phyloP scores from a whole-genome alignment of 805 yeast genomes.

The Cyberlindnera mycetangii region DNA sequence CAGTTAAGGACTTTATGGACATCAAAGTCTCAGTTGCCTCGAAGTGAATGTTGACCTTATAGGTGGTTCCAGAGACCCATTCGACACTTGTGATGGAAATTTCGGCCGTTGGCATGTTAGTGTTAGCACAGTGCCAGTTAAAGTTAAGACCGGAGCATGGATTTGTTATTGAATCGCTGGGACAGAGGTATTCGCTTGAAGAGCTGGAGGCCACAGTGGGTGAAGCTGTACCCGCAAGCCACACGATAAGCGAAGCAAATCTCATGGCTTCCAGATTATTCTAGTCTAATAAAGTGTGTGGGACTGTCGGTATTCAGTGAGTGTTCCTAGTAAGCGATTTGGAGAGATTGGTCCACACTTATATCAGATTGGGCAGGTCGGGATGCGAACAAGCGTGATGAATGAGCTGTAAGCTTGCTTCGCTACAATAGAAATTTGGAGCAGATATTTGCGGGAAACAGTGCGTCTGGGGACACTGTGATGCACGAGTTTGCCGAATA shows the following conservation, averaged over 20 bases:
- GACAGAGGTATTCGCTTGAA: constrained; percentile 6
- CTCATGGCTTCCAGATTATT: no score
- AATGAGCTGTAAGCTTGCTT: no score
- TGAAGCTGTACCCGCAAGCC: background rate
- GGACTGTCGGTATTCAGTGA: no score
- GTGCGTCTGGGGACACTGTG: no score
- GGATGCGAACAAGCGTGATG: background rate
- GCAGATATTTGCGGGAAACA: no score
- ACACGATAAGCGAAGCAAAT: background rate
- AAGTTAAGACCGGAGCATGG: constrained; percentile 17
- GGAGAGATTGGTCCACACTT: background rate
- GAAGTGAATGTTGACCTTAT: constrained; percentile 17
- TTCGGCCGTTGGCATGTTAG: constrained; percentile 15
- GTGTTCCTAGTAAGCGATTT: background rate
- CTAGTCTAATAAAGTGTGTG: no score
- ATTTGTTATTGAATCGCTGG: constrained; percentile 1
- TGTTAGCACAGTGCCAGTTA: constrained; percentile 9
- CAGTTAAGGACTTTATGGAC: constrained; percentile 16
- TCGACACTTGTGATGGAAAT: constrained; percentile 13
- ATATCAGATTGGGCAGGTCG: background rate
- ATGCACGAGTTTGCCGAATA: no score
- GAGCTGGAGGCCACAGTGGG: background rate
- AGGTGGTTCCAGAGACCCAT: constrained; percentile 13
- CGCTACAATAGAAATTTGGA: background rate
- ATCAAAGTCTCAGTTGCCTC: constrained; percentile 6